A percentile compares a stretch with the other conserved stretches of the same genome.
Evolutionary conservation across 768 basidiomycete genomes (phyloP).

Genomic region (Russula foetens): DNA sequence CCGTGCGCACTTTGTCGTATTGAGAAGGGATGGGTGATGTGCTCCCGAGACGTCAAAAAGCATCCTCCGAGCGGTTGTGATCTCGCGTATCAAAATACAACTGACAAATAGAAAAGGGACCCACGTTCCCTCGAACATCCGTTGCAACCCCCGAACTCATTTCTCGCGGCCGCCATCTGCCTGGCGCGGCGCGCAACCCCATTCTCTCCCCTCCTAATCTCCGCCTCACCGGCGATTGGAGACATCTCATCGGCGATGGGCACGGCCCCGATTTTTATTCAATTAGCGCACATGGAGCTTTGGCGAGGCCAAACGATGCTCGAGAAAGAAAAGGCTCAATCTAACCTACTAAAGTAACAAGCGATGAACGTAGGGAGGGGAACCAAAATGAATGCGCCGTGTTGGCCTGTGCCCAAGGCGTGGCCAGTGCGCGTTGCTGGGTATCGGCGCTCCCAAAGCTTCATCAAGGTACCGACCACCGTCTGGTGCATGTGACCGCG

Average conservation of each 20-base stretch:
- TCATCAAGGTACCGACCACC: no score
- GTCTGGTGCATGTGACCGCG: slow-evolving; percentile 14
- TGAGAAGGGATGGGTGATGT: no score
- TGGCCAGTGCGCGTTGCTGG: slow-evolving; percentile 8
- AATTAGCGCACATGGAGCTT: background rate
- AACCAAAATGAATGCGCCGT: background rate
- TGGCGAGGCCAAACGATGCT: background rate
- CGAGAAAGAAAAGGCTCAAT: background rate
- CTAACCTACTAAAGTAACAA: background rate
- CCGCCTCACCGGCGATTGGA: slow-evolving; percentile 1
- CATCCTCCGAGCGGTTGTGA: no score
- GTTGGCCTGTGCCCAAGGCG: background rate
- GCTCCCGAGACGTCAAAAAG: slow-evolving; percentile 5
- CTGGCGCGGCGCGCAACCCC: no score
- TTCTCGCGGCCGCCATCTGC: no score
- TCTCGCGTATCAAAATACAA: background rate
- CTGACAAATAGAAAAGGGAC: no score
- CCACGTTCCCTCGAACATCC: no score
- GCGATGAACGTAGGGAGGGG: background rate
- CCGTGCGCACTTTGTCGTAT: no score
- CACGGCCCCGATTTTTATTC: background rate
- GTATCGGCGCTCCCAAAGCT: background rate
- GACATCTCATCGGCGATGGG: background rate
- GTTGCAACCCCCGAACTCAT: no score
- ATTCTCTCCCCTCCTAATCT: background rate